Evolutionary conservation across 768 basidiomycete species (phyloP).

Genomic region (Kwoniella shandongensis): DNA sequence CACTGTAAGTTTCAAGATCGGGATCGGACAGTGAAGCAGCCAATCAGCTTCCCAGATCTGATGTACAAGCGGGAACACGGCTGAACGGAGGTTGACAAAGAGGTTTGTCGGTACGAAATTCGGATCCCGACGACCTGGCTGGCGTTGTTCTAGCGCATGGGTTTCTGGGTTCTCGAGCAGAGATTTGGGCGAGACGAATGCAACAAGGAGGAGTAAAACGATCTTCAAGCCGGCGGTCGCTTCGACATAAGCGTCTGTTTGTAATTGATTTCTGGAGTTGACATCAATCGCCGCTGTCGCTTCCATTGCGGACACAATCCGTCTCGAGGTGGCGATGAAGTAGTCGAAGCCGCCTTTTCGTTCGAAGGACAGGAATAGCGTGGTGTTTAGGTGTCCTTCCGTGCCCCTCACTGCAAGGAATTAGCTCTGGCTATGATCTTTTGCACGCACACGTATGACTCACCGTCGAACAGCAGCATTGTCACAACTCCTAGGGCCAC

Average conservation of each 20-base stretch:
- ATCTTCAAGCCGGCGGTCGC: slow-evolving; percentile 24
- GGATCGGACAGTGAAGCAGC: slow-evolving; percentile 70
- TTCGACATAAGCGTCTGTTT: slow-evolving; percentile 8
- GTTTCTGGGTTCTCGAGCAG: slow-evolving; percentile 86
- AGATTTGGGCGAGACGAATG: slow-evolving; percentile 74
- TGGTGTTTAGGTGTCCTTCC: slow-evolving; percentile 74
- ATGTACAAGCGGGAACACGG: slow-evolving; percentile 66
- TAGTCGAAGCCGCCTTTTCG: slow-evolving; percentile 63
- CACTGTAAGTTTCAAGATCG: slow-evolving; percentile 72
- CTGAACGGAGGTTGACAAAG: slow-evolving; percentile 73
- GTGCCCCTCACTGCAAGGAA: slow-evolving; percentile 66
- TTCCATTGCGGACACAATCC: slow-evolving; percentile 8
- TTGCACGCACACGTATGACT: too few species aligned
- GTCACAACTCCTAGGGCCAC: slow-evolving; percentile 61
- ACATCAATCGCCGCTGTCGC: not conserved
- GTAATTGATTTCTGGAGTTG: not conserved
- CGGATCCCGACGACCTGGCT: slow-evolving; percentile 63
- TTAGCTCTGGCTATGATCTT: slow-evolving; percentile 3
- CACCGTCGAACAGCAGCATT: slow-evolving; percentile 64
- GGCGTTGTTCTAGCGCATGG: slow-evolving; percentile 64
- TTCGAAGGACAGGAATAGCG: slow-evolving; percentile 73
- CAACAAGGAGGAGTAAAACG: slow-evolving; percentile 70
- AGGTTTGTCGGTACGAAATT: slow-evolving; percentile 56
- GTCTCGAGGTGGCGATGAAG: slow-evolving; percentile 1
- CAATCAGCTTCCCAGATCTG: slow-evolving; percentile 80